phyloP scores from a whole-genome alignment of 2,329 filamentous ascomycete genomes.

The Xylariaceae sp. region DNA sequence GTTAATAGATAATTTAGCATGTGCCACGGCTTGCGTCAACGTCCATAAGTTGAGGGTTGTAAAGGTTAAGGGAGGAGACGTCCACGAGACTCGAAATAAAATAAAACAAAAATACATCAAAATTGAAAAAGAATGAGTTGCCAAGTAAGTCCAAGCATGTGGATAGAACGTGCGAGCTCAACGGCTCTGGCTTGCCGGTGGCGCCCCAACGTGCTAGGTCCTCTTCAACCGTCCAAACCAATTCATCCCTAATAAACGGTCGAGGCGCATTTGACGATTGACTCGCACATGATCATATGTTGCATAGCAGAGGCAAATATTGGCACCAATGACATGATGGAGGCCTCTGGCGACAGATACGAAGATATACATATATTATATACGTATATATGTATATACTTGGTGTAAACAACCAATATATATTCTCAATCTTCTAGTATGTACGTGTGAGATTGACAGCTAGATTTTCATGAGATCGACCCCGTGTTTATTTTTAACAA shows the following conservation, averaged over 20 bases:
- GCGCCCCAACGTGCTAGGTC: neutral
- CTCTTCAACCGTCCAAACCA: neutral
- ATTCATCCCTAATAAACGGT: neutral
- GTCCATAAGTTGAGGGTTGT: too few species aligned
- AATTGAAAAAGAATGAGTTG: neutral
- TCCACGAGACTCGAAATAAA: neutral
- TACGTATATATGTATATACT: too few species aligned
- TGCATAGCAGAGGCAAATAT: neutral
- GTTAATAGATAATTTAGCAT: neutral
- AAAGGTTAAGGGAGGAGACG: neutral
- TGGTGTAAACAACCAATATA: neutral
- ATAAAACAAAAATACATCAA: too few species aligned
- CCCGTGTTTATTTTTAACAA: constrained; percentile 27
- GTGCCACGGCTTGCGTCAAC: neutral
- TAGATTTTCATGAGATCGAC: constrained; percentile 19
- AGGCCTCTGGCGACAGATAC: neutral
- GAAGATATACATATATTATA: neutral
- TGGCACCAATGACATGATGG: neutral
- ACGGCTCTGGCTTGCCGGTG: neutral
- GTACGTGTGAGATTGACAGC: constrained; percentile 20
- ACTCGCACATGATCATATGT: neutral
- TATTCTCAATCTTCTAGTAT: constrained; percentile 17
- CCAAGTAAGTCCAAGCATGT: neutral
- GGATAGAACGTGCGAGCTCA: neutral
- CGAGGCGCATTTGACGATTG: neutral